phyloP scores from a whole-genome alignment of 2,329 filamentous ascomycete species.

The Phaeosphaeriaceae sp. region DNA sequence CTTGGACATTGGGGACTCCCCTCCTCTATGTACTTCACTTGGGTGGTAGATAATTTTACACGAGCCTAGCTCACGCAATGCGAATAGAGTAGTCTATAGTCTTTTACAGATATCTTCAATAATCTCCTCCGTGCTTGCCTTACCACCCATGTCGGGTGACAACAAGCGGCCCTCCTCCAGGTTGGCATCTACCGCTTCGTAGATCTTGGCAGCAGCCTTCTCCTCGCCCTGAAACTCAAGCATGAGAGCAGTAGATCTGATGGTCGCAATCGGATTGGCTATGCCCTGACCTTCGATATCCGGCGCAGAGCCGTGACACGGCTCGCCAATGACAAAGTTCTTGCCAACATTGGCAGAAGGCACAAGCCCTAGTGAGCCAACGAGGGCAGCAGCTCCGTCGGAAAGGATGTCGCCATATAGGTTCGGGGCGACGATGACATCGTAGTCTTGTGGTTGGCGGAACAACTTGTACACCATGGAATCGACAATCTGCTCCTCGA shows the following conservation, averaged over 20 bases:
- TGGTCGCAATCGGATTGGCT: constrained; percentile 94
- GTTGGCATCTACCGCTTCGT: constrained; percentile 89
- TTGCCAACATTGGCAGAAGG: constrained; percentile 95
- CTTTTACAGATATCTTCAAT: constrained; percentile 84
- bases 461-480: constrained; percentile 99
- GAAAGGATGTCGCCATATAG: constrained; percentile 97
- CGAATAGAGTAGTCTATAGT: constrained; percentile 60
- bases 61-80: no score
- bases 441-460: constrained; percentile 92
- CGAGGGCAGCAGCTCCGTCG: constrained; percentile 91
- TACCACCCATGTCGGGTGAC: constrained; percentile 89
- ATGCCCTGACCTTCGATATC: constrained; percentile 94
- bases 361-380: constrained; percentile 89
- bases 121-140: constrained; percentile 83
- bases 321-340: constrained; percentile 94
- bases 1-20: neutral
- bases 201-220: constrained; percentile 85
- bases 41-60: no score
- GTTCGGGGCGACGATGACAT: constrained; percentile 97
- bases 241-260: constrained; percentile 91
- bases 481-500: constrained; percentile 99
- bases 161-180: constrained; percentile 81
- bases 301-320: constrained; percentile 93
- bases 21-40: no score
- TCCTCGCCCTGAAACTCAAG: constrained; percentile 92